Evolutionary conservation across 2,329 filamentous ascomycete species (phyloP).

Genomic region (Cercospora sojina): DNA sequence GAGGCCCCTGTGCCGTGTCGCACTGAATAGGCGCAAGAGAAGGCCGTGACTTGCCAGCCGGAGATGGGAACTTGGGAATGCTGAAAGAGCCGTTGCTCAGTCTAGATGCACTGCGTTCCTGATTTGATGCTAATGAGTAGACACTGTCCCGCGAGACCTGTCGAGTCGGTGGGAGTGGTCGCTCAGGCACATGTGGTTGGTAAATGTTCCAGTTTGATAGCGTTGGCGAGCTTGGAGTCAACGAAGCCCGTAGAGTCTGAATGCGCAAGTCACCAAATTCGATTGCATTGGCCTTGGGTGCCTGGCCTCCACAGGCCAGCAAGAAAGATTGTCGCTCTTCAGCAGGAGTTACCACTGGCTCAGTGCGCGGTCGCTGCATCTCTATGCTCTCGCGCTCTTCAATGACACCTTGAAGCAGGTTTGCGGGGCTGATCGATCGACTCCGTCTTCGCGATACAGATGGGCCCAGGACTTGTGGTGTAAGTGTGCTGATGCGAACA

Average conservation of each 20-base stretch:
- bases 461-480: slow-evolving; percentile 45
- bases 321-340: slow-evolving; percentile 12
- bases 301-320: slow-evolving; percentile 8
- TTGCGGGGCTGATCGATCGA: slow-evolving; percentile 37
- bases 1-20: slow-evolving; percentile 27
- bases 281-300: slow-evolving; percentile 13
- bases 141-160: slow-evolving; percentile 3
- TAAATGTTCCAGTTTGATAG: slow-evolving; percentile 39
- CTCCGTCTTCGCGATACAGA: slow-evolving; percentile 24
- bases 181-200: slow-evolving; percentile 19
- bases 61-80: slow-evolving; percentile 41
- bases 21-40: slow-evolving; percentile 18
- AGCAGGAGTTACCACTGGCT: slow-evolving; percentile 9
- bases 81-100: slow-evolving; percentile 30
- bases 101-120: neutral
- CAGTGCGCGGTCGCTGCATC: slow-evolving; percentile 15
- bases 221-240: slow-evolving; percentile 44
- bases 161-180: slow-evolving; percentile 1
- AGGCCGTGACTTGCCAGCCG: slow-evolving; percentile 25
- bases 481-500: slow-evolving; percentile 46
- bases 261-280: slow-evolving; percentile 29
- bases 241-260: slow-evolving; percentile 40
- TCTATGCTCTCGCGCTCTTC: slow-evolving; percentile 39
- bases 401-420: slow-evolving; percentile 40
- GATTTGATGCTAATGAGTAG: neutral